These are phyloP conservation scores for Pyrenophora graminea DNA, from an alignment of 2,329 filamentous ascomycete species.

Conservation along the genomic window DNA sequence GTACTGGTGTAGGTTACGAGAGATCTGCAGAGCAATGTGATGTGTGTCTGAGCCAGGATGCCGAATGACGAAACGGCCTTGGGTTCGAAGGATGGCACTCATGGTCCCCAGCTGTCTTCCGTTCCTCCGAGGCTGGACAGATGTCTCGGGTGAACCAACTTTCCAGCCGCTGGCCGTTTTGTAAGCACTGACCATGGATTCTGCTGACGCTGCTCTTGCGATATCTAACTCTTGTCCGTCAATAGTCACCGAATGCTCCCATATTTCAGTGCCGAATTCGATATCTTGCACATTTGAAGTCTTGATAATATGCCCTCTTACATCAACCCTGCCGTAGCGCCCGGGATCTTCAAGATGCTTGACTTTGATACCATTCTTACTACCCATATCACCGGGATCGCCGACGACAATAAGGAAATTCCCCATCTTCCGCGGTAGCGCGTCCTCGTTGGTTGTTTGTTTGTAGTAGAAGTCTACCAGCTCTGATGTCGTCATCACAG, in stretches of 20 bases:
- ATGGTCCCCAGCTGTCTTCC: constrained; percentile 58
- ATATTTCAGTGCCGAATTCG: constrained; percentile 30
- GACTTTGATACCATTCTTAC: constrained; percentile 57
- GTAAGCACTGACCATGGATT: neutral
- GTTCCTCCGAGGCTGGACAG: constrained; percentile 35
- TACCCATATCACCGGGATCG: constrained; percentile 57
- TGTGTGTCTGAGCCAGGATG: constrained; percentile 36
- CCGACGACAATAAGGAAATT: constrained; percentile 57
- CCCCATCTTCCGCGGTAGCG: constrained; percentile 25
- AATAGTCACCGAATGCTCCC: constrained; percentile 20
- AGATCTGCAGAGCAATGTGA: constrained; percentile 57
- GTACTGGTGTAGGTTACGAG: constrained; percentile 63
- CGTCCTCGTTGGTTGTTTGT: constrained; percentile 23
- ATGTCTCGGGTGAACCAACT: neutral
- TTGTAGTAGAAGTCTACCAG: constrained; percentile 56
- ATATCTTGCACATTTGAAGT: constrained; percentile 42
- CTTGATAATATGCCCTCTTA: constrained; percentile 39
- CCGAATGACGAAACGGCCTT: constrained; percentile 52
- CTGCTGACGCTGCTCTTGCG: neutral
- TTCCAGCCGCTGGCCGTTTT: constrained; percentile 14
- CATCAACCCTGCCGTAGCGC: constrained; percentile 55
- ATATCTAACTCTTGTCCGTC: constrained; percentile 30
- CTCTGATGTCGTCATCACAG: constrained; percentile 57
- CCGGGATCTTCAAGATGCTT: constrained; percentile 57
- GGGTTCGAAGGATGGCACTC: constrained; percentile 58